These are phyloP conservation scores for Sporothrix variecibatus DNA, from an alignment of 2,329 filamentous ascomycete species.

Conservation along the genomic window DNA sequence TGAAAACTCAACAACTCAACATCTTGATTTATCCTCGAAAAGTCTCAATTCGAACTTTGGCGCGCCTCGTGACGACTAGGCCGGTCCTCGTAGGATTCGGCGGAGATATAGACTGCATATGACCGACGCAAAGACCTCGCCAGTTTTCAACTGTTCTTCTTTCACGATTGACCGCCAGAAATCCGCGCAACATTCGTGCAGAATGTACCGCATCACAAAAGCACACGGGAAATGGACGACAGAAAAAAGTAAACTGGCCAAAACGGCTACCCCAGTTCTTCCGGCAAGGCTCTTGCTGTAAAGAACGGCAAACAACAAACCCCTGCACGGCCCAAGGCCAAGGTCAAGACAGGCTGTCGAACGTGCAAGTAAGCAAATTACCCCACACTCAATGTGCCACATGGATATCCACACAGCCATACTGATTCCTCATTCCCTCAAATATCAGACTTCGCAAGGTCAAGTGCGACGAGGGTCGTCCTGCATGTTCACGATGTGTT, in stretches of 20 bases:
- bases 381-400: neutral
- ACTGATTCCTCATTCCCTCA: neutral
- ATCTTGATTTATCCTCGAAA: neutral
- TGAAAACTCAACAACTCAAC: neutral
- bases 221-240: neutral
- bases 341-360: slow-evolving; percentile 16
- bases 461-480: slow-evolving; percentile 19
- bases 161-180: slow-evolving; percentile 6
- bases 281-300: neutral
- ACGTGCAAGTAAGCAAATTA: slow-evolving; percentile 15
- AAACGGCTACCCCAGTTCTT: neutral
- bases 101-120: slow-evolving; percentile 16
- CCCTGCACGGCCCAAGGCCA: neutral
- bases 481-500: slow-evolving; percentile 1
- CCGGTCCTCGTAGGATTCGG: neutral
- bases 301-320: neutral
- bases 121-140: neutral
- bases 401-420: neutral
- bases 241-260: neutral
- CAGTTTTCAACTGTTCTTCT: neutral
- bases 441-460: neutral
- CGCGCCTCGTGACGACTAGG: neutral
- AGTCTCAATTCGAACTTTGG: neutral
- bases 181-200: neutral
- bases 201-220: neutral